A percentile compares a stretch with the other conserved stretches of the same genome.
phyloP scores from a whole-genome alignment of 164 flowering plant species.

The Piper longum region DNA sequence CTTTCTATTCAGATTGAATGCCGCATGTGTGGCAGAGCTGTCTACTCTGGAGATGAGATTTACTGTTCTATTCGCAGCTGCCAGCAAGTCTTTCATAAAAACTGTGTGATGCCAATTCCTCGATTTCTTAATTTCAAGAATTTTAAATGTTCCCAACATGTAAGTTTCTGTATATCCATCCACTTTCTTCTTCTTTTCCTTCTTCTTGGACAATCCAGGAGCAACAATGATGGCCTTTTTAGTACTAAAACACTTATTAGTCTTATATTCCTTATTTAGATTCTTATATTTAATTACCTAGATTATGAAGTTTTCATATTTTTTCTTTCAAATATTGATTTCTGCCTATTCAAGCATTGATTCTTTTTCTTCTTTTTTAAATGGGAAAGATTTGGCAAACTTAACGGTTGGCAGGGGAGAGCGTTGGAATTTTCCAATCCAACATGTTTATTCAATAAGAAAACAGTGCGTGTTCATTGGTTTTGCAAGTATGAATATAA shows the following conservation, averaged over 20 bases:
- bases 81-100: slow-evolving; percentile 36
- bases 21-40: slow-evolving; percentile 30
- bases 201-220: too few relatives aligned
- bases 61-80: slow-evolving; percentile 61
- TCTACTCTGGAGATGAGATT: slow-evolving; percentile 47
- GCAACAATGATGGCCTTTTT: not conserved
- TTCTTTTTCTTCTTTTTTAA: not conserved
- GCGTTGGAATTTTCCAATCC: too few relatives aligned
- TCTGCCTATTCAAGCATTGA: not conserved
- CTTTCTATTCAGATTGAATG: slow-evolving; percentile 51
- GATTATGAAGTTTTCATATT: not conserved
- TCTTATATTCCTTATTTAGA: not conserved
- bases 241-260: not conserved
- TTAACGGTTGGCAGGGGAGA: too few relatives aligned
- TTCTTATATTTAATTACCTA: not conserved
- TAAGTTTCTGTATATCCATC: slow-evolving; percentile 18
- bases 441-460: too few relatives aligned
- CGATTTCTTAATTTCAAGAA: slow-evolving; percentile 24
- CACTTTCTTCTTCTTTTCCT: not conserved
- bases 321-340: not conserved
- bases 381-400: too few relatives aligned
- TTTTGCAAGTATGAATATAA: too few relatives aligned
- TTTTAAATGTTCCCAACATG: slow-evolving; percentile 93
- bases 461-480: too few relatives aligned
- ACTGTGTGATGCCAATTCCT: slow-evolving; percentile 38